A percentile compares a stretch with the other conserved stretches of the same genome.
Evolutionary conservation across 805 yeast species (phyloP).

Genomic region (Zygosaccharomyces bisporus): DNA sequence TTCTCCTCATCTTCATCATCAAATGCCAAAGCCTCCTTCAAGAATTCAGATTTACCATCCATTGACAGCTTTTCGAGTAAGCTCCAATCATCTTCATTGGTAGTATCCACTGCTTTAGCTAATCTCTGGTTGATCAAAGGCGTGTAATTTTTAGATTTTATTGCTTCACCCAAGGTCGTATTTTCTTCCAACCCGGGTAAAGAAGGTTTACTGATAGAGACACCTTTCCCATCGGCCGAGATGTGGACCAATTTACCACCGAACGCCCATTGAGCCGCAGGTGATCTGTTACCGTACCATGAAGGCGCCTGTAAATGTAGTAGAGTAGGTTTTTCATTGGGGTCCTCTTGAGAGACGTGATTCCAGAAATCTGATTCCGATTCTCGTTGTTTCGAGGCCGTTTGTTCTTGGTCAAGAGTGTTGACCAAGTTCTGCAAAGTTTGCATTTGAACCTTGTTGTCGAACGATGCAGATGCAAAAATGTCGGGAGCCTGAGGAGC

Average conservation of each 20-base stretch:
- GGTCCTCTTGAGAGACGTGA: slow-evolving; percentile 60
- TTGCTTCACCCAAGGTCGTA: slow-evolving; percentile 50
- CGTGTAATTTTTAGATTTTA: slow-evolving; percentile 51
- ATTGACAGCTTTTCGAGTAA: slow-evolving; percentile 49
- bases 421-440: slow-evolving; percentile 67
- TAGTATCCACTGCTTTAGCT: slow-evolving; percentile 38
- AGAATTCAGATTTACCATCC: slow-evolving; percentile 48
- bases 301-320: slow-evolving; percentile 73
- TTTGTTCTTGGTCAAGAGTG: slow-evolving; percentile 29
- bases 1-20: slow-evolving; percentile 32
- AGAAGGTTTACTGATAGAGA: slow-evolving; percentile 38
- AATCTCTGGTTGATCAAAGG: slow-evolving; percentile 55
- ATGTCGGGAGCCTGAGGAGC: slow-evolving; percentile 87
- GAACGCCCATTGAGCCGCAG: slow-evolving; percentile 77
- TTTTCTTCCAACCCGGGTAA: slow-evolving; percentile 38
- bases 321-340: slow-evolving; percentile 68
- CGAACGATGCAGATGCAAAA: slow-evolving; percentile 85
- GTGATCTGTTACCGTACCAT: slow-evolving; percentile 75
- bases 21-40: slow-evolving; percentile 43
- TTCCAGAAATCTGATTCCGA: slow-evolving; percentile 84
- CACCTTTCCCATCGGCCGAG: slow-evolving; percentile 40
- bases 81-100: slow-evolving; percentile 61
- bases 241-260: slow-evolving; percentile 82
- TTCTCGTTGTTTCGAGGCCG: slow-evolving; percentile 31
- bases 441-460: slow-evolving; percentile 76